phyloP scores from a whole-genome alignment of 345 rosid species.

The Euclidium syriacum region DNA sequence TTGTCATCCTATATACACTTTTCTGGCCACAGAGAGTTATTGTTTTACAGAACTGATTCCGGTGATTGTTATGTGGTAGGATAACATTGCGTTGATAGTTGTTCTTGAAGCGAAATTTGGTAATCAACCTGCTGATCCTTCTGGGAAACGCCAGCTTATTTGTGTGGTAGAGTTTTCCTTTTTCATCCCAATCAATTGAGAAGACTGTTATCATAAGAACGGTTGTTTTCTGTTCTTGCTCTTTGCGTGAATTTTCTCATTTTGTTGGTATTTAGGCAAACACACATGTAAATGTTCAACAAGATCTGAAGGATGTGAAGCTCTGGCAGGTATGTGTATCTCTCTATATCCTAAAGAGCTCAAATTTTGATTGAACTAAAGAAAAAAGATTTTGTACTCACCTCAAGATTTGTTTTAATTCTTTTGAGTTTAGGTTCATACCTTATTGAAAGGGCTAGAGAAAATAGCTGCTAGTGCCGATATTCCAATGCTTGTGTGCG shows the following conservation, averaged over 20 bases:
- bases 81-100: conserved; percentile 90
- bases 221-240: conserved; percentile 3
- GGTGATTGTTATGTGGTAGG: conserved; percentile 42
- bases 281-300: conserved; percentile 85
- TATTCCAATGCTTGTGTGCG: conserved; percentile 98
- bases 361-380: neutral
- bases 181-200: neutral
- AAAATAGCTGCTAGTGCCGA: conserved; percentile 95
- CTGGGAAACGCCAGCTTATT: conserved; percentile 91
- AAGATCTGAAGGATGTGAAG: conserved; percentile 93
- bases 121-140: conserved; percentile 81
- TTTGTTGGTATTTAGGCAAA: conserved; percentile 63
- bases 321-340: conserved; percentile 79
- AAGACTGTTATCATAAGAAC: neutral
- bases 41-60: conserved; percentile 12
- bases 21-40: conserved; percentile 46
- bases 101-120: conserved; percentile 91
- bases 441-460: conserved; percentile 92
- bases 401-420: neutral
- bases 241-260: conserved; percentile 4
- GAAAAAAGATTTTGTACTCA: neutral
- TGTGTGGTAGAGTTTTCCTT: conserved; percentile 64
- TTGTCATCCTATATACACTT: conserved; percentile 26
- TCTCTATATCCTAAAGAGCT: neutral
- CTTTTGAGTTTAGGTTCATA: conserved; percentile 62